phyloP scores from a whole-genome alignment of 2,329 filamentous ascomycete genomes.

The Cordyceps farinosa region DNA sequence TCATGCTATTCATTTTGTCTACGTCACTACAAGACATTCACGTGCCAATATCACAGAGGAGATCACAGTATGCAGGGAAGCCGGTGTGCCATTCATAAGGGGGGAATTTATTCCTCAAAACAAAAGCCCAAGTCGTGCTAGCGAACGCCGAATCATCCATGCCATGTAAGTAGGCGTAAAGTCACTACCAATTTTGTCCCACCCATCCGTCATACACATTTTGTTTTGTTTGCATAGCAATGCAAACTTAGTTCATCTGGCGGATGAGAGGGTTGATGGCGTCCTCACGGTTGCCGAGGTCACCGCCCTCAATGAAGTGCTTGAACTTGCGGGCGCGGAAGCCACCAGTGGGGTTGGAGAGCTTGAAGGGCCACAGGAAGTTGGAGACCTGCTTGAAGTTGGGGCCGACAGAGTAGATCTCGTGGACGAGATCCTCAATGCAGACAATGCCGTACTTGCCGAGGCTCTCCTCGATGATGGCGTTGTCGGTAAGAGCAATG shows the following conservation, averaged over 20 bases:
- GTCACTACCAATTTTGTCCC: slow-evolving; percentile 14
- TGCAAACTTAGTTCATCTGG: slow-evolving; percentile 84
- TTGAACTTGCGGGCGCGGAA: slow-evolving; percentile 98
- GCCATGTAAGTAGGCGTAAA: slow-evolving; percentile 13
- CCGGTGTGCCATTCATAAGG: slow-evolving; percentile 40
- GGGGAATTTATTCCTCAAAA: slow-evolving; percentile 35
- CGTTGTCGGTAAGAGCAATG: slow-evolving; percentile 92
- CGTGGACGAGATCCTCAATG: slow-evolving; percentile 98
- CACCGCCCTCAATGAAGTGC: slow-evolving; percentile 98
- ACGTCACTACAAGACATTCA: slow-evolving; percentile 4
- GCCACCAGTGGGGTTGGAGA: slow-evolving; percentile 94
- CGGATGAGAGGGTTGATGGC: slow-evolving; percentile 94
- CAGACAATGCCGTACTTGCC: slow-evolving; percentile 99
- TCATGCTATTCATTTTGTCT: neutral
- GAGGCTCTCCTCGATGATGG: slow-evolving; percentile 93
- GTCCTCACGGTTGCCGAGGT: slow-evolving; percentile 97
- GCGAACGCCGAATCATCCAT: slow-evolving; percentile 36
- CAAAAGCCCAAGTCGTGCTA: slow-evolving; percentile 35
- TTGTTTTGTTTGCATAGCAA: slow-evolving; percentile 28
- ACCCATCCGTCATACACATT: slow-evolving; percentile 29
- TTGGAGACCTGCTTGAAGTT: slow-evolving; percentile 99
- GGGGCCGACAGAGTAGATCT: slow-evolving; percentile 97
- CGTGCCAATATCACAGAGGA: slow-evolving; percentile 13
- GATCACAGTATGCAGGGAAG: slow-evolving; percentile 29
- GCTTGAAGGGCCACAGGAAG: slow-evolving; percentile 99